Conservation (phyloP, 2,329 filamentous ascomycete genomes). For the Chaetomium strumarium region DNA sequence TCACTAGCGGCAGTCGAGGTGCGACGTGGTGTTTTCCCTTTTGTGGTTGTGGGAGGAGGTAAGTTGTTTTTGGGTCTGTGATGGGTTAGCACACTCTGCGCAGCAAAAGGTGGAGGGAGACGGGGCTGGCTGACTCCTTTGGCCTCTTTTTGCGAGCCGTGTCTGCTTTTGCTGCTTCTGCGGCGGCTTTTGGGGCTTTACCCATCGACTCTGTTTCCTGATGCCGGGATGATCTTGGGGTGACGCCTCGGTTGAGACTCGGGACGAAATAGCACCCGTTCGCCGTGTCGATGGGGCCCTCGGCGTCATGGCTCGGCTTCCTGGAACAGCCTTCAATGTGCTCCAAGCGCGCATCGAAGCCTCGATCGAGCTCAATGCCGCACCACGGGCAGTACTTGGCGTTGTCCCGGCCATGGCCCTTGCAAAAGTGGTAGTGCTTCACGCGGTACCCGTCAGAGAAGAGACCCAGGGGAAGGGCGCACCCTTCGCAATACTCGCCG, state of each 20-base stretch:
- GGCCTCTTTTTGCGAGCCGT: not conserved
- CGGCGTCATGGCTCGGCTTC: not conserved
- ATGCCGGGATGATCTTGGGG: not conserved
- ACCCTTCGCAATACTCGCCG: slow-evolving; percentile 12
- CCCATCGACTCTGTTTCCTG: not conserved
- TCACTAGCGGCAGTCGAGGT: not conserved
- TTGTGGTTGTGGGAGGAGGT: not conserved
- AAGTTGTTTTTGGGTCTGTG: not conserved
- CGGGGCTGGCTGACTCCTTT: not conserved
- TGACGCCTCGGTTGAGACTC: not conserved
- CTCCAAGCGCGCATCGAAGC: not conserved
- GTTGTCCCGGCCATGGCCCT: slow-evolving; percentile 2
- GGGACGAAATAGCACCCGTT: not conserved
- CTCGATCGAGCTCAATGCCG: not conserved
- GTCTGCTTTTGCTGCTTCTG: not conserved
- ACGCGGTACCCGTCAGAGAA: slow-evolving; percentile 8
- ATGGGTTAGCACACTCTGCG: not conserved
- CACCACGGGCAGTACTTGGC: slow-evolving; percentile 19
- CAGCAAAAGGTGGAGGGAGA: not conserved
- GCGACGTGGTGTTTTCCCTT: not conserved
- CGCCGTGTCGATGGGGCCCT: slow-evolving; percentile 5
- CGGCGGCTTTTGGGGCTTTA: not conserved
- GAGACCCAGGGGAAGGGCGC: slow-evolving; percentile 9
- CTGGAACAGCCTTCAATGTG: not conserved
- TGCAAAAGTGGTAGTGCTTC: slow-evolving; percentile 14